Evolutionary conservation across 352 stramenopile species (phyloP).

Genomic region (Phytophthora foliorum): DNA sequence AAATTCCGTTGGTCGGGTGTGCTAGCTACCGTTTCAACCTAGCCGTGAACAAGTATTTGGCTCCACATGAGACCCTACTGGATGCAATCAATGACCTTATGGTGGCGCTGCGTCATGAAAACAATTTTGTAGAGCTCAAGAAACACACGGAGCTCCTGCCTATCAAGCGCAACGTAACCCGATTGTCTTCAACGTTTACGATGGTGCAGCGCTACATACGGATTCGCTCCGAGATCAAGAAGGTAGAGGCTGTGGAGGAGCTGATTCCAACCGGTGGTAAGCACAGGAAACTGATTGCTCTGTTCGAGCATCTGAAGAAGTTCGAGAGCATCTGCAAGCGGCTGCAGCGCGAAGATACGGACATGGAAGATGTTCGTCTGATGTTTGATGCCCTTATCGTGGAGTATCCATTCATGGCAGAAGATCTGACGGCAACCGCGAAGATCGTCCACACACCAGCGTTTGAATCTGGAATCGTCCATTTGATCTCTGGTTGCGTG

Average conservation of each 20-base stretch:
- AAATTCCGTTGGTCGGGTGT: background rate
- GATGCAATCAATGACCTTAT: slow-evolving; percentile 7
- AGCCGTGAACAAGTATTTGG: slow-evolving; percentile 16
- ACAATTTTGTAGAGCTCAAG: slow-evolving; percentile 23
- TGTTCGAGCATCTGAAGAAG: slow-evolving; percentile 17
- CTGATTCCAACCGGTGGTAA: slow-evolving; percentile 1
- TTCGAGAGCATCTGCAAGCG: background rate
- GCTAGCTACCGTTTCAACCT: slow-evolving; percentile 8
- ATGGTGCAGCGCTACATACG: slow-evolving; percentile 36
- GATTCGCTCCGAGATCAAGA: slow-evolving; percentile 9
- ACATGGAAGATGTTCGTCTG: slow-evolving; percentile 11
- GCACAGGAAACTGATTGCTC: slow-evolving; percentile 16
- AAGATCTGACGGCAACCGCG: slow-evolving; percentile 5
- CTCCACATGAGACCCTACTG: background rate
- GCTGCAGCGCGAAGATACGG: slow-evolving; percentile 5
- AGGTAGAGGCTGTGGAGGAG: slow-evolving; percentile 5
- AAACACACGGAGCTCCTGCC: slow-evolving; percentile 11
- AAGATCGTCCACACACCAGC: slow-evolving; percentile 19
- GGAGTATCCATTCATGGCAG: slow-evolving; percentile 8
- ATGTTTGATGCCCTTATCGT: slow-evolving; percentile 9
- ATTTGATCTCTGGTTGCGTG: background rate
- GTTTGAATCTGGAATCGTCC: slow-evolving; percentile 4
- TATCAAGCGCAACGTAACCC: slow-evolving; percentile 12
- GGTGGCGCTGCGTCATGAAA: slow-evolving; percentile 20
- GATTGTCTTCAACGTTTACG: slow-evolving; percentile 10